Percentiles rank a stretch among this genome's conserved stretches.
These are phyloP conservation scores for Colletotrichum scovillei DNA, from an alignment of 2,329 filamentous ascomycete species.

Conservation along the genomic window DNA sequence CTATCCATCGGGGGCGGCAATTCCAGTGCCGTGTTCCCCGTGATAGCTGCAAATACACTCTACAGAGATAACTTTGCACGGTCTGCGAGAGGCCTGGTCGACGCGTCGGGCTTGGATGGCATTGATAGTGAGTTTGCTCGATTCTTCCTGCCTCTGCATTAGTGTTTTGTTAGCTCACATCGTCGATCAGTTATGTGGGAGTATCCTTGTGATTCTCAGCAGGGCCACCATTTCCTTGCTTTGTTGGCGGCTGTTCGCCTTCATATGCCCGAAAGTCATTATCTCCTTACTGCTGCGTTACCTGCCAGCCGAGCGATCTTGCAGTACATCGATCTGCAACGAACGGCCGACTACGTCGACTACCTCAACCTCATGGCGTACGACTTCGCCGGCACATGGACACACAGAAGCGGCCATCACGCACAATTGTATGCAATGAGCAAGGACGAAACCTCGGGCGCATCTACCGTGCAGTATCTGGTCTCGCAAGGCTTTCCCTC, in stretches of 20 bases:
- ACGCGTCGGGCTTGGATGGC: constrained; percentile 69
- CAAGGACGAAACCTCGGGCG: constrained; percentile 73
- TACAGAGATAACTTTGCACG: constrained; percentile 77
- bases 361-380: constrained; percentile 84
- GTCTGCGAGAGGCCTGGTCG: constrained; percentile 74
- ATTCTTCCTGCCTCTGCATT: neutral
- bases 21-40: constrained; percentile 74
- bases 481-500: constrained; percentile 73
- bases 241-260: constrained; percentile 75
- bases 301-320: constrained; percentile 75
- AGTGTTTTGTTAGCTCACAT: constrained; percentile 15
- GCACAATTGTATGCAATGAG: constrained; percentile 76
- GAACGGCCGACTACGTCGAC: constrained; percentile 75
- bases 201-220: constrained; percentile 73
- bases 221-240: constrained; percentile 77
- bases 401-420: constrained; percentile 75
- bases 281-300: constrained; percentile 77
- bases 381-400: constrained; percentile 82
- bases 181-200: constrained; percentile 78
- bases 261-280: constrained; percentile 75
- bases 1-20: constrained; percentile 79
- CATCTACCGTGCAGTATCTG: constrained; percentile 74
- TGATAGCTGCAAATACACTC: constrained; percentile 70
- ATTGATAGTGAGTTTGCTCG: constrained; percentile 72
- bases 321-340: constrained; percentile 74